These are phyloP conservation scores for Aspergillus oerlinghausenensis DNA, from an alignment of 2,329 filamentous ascomycete genomes.

Conservation along the genomic window DNA sequence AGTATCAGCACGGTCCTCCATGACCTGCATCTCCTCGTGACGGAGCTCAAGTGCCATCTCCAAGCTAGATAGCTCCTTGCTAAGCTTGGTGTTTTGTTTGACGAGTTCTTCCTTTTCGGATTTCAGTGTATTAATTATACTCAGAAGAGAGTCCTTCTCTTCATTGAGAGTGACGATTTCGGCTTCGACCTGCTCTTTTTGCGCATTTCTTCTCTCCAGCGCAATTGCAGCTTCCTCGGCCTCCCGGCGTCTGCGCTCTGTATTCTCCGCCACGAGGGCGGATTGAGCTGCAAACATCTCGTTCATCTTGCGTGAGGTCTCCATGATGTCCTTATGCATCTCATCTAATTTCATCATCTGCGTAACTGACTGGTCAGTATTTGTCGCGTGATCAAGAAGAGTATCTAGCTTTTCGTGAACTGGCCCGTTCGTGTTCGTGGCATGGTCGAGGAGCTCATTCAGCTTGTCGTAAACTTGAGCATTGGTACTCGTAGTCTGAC, in stretches of 20 bases:
- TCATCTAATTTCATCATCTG: conserved; percentile 81
- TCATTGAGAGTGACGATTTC: conserved; percentile 48
- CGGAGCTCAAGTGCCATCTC: conserved; percentile 86
- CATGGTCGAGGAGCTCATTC: conserved; percentile 41
- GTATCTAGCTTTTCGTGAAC: conserved; percentile 32
- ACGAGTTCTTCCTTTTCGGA: conserved; percentile 62
- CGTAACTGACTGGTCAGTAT: conserved; percentile 63
- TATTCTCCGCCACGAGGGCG: conserved; percentile 62
- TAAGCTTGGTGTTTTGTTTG: conserved; percentile 72
- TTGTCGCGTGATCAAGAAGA: conserved; percentile 51
- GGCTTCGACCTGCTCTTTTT: conserved; percentile 59
- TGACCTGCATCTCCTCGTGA: conserved; percentile 82
- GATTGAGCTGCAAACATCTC: conserved; percentile 53
- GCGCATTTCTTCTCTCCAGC: conserved; percentile 69
- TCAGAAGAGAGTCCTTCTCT: conserved; percentile 60
- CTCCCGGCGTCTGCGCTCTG: conserved; percentile 72
- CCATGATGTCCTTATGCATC: conserved; percentile 81
- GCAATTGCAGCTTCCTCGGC: conserved; percentile 74
- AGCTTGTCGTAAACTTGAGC: conserved; percentile 56
- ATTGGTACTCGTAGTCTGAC: conserved; percentile 26
- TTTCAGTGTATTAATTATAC: conserved; percentile 48
- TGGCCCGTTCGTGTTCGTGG: conserved; percentile 24
- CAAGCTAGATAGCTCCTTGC: conserved; percentile 81
- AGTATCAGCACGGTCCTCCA: conserved; percentile 83
- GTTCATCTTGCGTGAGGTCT: conserved; percentile 77